phyloP scores from a whole-genome alignment of 2,329 filamentous ascomycete genomes.

The Gnomoniopsis smithogilvyi region DNA sequence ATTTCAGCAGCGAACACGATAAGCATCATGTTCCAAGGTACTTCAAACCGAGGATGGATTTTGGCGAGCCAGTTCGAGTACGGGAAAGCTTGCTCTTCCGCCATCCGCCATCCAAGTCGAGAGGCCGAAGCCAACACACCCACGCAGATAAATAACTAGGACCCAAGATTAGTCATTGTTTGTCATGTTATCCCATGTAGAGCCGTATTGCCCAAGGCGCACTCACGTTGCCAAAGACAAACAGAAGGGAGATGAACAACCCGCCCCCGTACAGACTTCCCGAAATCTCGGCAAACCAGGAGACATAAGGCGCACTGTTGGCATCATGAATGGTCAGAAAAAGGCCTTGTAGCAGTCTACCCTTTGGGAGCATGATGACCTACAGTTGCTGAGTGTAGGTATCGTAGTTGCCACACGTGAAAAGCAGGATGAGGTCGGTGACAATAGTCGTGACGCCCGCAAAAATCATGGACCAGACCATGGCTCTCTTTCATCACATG shows the following conservation, averaged over 20 bases:
- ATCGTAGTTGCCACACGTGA: background rate
- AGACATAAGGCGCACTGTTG: background rate
- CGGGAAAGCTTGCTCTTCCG: background rate
- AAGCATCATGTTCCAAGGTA: conserved; percentile 2
- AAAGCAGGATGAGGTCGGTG: background rate
- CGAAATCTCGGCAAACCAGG: background rate
- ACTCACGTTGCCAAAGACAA: background rate
- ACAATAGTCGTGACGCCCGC: background rate
- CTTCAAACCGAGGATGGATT: background rate
- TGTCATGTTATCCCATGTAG: too few relatives aligned
- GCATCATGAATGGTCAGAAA: background rate
- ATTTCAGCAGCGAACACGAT: background rate
- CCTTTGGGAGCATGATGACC: background rate
- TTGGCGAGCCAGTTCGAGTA: background rate
- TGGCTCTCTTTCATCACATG: background rate
- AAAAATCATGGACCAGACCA: conserved; percentile 3
- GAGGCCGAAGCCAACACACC: background rate
- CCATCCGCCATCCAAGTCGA: background rate
- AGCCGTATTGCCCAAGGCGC: too few relatives aligned
- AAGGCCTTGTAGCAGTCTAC: too few relatives aligned
- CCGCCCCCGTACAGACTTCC: background rate
- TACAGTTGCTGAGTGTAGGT: background rate
- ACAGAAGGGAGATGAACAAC: background rate
- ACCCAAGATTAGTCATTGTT: background rate
- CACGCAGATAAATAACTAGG: background rate